Conservation (phyloP, 208 protist species). For the Leishmania gerbilli region DNA sequence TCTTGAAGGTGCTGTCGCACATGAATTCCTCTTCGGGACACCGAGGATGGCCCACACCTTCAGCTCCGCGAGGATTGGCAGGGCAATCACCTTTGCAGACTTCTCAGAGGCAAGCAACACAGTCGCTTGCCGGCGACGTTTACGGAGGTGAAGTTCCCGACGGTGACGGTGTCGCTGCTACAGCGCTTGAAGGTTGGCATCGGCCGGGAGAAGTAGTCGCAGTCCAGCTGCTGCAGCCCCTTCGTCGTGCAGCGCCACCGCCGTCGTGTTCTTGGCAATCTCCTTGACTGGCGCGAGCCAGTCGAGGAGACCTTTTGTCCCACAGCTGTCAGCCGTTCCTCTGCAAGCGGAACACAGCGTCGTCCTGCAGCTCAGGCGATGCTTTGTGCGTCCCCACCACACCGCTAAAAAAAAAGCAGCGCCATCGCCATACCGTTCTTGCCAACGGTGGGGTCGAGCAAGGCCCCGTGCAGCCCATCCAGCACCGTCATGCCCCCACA, state of each 20-base stretch:
- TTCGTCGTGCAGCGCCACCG: conserved; percentile 80
- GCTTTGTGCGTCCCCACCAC: conserved; percentile 88
- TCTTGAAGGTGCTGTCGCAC: conserved; percentile 87
- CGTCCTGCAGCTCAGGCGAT: conserved; percentile 91
- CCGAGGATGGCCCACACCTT: conserved; percentile 89
- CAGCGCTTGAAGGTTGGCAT: conserved; percentile 88
- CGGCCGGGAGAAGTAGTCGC: conserved; percentile 86
- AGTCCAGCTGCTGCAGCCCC: conserved; percentile 76
- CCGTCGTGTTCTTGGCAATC: conserved; percentile 40
- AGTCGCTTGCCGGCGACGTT: conserved; percentile 90
- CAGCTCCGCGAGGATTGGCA: conserved; percentile 88
- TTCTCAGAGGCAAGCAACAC: conserved; percentile 80
- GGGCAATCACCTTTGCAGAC: conserved; percentile 72
- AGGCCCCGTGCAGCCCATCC: conserved; percentile 55
- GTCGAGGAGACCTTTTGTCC: conserved; percentile 83
- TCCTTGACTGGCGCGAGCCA: conserved; percentile 93
- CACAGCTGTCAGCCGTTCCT: conserved; percentile 68
- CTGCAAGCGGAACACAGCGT: conserved; percentile 92
- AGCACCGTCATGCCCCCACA: conserved; percentile 56
- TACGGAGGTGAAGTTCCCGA: conserved; percentile 88
- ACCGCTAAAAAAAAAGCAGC: conserved; percentile 74
- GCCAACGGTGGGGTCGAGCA: conserved; percentile 50
- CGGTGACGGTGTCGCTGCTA: conserved; percentile 91
- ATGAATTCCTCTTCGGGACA: conserved; percentile 89
- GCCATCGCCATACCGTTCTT: conserved; percentile 64